These are phyloP conservation scores for Pulveroboletus sp. DNA, from an alignment of 768 basidiomycete genomes.

Conservation along the genomic window DNA sequence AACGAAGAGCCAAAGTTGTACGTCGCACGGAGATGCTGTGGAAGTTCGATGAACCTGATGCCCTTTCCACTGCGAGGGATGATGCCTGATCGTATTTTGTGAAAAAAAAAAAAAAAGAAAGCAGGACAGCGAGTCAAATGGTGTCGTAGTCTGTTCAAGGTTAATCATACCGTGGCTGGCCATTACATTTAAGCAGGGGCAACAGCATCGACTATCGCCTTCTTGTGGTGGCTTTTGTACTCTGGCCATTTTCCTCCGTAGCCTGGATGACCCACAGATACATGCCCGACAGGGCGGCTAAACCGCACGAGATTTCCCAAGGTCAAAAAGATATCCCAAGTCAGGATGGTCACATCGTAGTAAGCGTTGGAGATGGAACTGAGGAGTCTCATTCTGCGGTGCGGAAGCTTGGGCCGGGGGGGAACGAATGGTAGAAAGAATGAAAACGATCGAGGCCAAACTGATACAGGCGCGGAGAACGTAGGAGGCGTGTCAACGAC, in stretches of 20 bases:
- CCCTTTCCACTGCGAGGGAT: slow-evolving; percentile 59
- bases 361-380: slow-evolving; percentile 6
- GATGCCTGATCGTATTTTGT: slow-evolving; percentile 35
- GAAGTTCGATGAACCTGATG: slow-evolving; percentile 51
- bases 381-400: slow-evolving; percentile 5
- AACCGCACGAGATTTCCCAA: slow-evolving; percentile 10
- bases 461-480: slow-evolving; percentile 2
- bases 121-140: too few relatives aligned
- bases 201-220: slow-evolving; percentile 64
- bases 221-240: slow-evolving; percentile 51
- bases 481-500: background rate
- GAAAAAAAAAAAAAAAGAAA: too few relatives aligned
- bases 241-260: slow-evolving; percentile 64
- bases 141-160: too few relatives aligned
- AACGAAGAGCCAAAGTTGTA: slow-evolving; percentile 70
- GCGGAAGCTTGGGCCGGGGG: background rate
- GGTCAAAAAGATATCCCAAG: slow-evolving; percentile 14
- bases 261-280: slow-evolving; percentile 51
- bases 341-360: background rate
- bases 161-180: too few relatives aligned
- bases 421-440: background rate
- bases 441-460: background rate
- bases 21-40: slow-evolving; percentile 39
- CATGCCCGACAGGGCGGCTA: slow-evolving; percentile 41
- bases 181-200: slow-evolving; percentile 72